phyloP scores from a whole-genome alignment of 768 basidiomycete genomes.

The Suillus paluster region DNA sequence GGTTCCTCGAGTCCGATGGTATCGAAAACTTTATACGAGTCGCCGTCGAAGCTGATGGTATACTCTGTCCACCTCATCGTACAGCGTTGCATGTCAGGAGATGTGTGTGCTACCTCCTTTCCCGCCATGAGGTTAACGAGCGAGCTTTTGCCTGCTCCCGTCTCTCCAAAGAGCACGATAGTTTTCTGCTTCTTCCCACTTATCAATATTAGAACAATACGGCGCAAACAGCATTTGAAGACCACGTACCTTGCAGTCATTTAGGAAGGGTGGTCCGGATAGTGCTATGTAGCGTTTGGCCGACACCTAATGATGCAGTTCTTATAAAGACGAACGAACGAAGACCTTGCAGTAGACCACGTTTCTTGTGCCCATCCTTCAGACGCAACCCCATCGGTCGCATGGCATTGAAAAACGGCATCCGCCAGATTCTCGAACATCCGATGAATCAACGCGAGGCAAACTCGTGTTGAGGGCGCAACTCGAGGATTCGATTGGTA shows the following conservation, averaged over 20 bases:
- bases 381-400: background rate
- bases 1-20: conserved; percentile 41
- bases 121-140: conserved; percentile 47
- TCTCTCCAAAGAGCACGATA: conserved; percentile 37
- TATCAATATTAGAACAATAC: background rate
- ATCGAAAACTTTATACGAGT: conserved; percentile 35
- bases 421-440: background rate
- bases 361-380: background rate
- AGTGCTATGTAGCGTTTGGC: too few species aligned
- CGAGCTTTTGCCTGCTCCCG: conserved; percentile 46
- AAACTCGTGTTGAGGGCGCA: background rate
- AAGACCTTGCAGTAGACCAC: background rate
- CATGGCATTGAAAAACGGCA: background rate
- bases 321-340: background rate
- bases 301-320: background rate
- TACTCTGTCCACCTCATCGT: conserved; percentile 38
- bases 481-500: background rate
- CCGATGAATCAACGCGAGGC: background rate
- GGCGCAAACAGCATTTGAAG: background rate
- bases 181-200: conserved; percentile 17
- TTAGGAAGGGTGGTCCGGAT: too few species aligned
- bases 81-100: conserved; percentile 38
- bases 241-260: background rate
- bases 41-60: conserved; percentile 18
- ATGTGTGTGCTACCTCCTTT: conserved; percentile 32